A percentile compares a stretch with the other conserved stretches of the same genome.
Evolutionary conservation across 805 yeast genomes (phyloP).

Genomic region (Komagataella phaffii): DNA sequence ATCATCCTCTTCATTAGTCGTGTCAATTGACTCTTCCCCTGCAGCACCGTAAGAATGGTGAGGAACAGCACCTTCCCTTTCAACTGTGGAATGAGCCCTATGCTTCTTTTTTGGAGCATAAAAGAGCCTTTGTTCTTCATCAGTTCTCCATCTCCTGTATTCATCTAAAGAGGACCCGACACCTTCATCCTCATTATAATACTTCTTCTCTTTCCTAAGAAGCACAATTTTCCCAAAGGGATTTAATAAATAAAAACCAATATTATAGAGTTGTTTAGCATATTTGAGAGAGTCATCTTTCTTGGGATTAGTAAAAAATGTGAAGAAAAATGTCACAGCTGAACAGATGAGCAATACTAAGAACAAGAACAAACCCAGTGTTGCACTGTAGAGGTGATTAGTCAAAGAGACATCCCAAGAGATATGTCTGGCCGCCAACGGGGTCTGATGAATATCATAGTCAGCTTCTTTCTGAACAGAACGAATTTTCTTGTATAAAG

Average conservation of each 20-base stretch:
- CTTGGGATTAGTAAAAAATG: slow-evolving; percentile 29
- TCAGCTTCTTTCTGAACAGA: slow-evolving; percentile 88
- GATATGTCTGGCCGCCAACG: slow-evolving; percentile 33
- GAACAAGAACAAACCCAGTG: slow-evolving; percentile 57
- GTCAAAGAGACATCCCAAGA: slow-evolving; percentile 51
- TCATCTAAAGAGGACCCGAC: slow-evolving; percentile 80
- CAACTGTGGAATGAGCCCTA: neutral
- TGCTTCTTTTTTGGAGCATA: slow-evolving; percentile 40
- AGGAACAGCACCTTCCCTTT: neutral
- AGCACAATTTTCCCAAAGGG: slow-evolving; percentile 91
- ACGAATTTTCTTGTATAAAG: slow-evolving; percentile 82
- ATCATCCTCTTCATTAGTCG: slow-evolving; percentile 10
- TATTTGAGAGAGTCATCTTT: slow-evolving; percentile 42
- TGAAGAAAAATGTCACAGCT: slow-evolving; percentile 24
- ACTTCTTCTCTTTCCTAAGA: slow-evolving; percentile 64
- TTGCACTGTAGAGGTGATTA: slow-evolving; percentile 59
- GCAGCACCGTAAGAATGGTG: neutral
- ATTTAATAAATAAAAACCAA: slow-evolving; percentile 60
- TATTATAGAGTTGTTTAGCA: slow-evolving; percentile 39
- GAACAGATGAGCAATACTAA: slow-evolving; percentile 38
- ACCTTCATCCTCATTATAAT: slow-evolving; percentile 74
- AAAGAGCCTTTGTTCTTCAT: slow-evolving; percentile 64
- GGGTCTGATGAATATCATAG: slow-evolving; percentile 78
- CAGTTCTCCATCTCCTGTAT: slow-evolving; percentile 79
- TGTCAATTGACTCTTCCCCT: neutral